Conservation (phyloP, 192 early-diverging fungal species). For the Backusella luteola region DNA sequence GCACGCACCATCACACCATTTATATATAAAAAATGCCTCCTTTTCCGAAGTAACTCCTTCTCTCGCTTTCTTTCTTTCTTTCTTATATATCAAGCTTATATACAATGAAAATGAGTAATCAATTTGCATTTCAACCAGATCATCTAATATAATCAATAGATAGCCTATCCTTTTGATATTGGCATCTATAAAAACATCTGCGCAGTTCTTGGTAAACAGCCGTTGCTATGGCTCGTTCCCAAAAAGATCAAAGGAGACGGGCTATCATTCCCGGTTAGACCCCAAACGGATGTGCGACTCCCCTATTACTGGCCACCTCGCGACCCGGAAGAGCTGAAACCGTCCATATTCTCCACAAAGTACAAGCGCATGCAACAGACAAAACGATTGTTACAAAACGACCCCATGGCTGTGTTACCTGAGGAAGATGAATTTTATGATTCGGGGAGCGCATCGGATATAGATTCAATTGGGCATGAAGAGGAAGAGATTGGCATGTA, state of each 20-base stretch:
- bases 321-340: conserved; percentile 39
- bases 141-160: conserved; percentile 18
- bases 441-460: conserved; percentile 28
- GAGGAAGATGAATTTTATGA: conserved; percentile 27
- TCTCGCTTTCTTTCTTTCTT: neutral
- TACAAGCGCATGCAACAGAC: conserved; percentile 26
- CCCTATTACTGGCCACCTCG: conserved; percentile 36
- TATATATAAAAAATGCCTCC: neutral
- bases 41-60: neutral
- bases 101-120: neutral
- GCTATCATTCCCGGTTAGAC: conserved; percentile 56
- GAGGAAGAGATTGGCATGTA: neutral
- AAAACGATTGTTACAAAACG: neutral
- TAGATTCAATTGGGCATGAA: neutral
- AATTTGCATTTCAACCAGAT: neutral
- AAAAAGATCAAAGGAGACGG: conserved; percentile 61
- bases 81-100: too few species aligned
- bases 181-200: conserved; percentile 73
- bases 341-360: conserved; percentile 32
- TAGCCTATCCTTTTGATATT: conserved; percentile 80
- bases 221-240: conserved; percentile 79
- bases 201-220: conserved; percentile 64
- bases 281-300: conserved; percentile 29
- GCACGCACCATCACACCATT: neutral
- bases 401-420: neutral